Evolutionary conservation across 257 asterid genomes (phyloP), one percentile per base, ranked within the genome.

Genomic region (Phtheirospermum japonicum): DNA sequence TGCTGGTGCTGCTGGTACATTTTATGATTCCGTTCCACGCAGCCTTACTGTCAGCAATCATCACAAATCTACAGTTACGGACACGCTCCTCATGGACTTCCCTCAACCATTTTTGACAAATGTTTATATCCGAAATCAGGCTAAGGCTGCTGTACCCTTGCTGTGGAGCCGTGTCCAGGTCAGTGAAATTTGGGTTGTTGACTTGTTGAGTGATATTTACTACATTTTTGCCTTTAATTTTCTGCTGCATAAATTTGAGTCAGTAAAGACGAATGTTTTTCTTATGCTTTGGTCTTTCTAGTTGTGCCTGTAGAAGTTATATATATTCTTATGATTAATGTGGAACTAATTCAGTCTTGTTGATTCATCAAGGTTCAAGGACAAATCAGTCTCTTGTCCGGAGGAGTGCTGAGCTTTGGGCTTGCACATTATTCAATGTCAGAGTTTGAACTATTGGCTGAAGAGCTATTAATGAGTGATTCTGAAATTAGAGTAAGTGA

Each of bases 81-180:
- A 94, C 68, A 94, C 99, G 8, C 96, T 94, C 69, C 86, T 94
- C 42, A 71, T 90, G 90, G 95, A 84, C 68, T 90, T 94, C 70
- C 96, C 95, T 66, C 92, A 87, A 77, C 99, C 97, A 50, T 86
- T 85, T 68, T 65, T 90, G 73, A 82, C 97, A 13, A 94, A 94
- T 79, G 93, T 94, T 39, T 85, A 94, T 64, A 79, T 94, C 64
- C 69, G 69, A 74, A 83, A 94, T 75, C 82, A 64, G 68, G 97
- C 97, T 57, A 89, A 80, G 82, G 97, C 95, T 77, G 83, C 97
- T 46, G 95, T 90, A 45, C 99, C 99, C 60, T 78, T 94, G 85
- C 81, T 90, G 36, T 94, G 99, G 99, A 94, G 99, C 70, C 99
- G 99, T 4, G 97, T 90, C 70, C 97, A 94, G 95, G 99, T 90